These are phyloP conservation scores for Pirum gemmata DNA, from an alignment of 78 protist species.

Conservation along the genomic window DNA sequence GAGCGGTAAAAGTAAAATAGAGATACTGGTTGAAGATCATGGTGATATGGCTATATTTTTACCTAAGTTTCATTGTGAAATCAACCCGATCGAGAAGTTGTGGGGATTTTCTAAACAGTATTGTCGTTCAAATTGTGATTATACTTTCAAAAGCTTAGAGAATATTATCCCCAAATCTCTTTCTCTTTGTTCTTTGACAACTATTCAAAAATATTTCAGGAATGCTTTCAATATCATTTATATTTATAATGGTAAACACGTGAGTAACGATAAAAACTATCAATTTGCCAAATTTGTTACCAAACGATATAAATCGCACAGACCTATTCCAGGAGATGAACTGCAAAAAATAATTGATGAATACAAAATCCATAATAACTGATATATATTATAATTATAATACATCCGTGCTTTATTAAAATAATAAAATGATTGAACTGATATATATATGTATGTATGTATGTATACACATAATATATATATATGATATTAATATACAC, in stretches of 20 bases:
- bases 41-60: neutral
- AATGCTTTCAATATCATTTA: neutral
- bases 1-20: neutral
- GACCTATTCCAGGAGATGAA: neutral
- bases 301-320: neutral
- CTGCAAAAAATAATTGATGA: neutral
- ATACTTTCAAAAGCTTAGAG: neutral
- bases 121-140: neutral
- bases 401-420: too few species aligned
- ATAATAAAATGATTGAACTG: too few species aligned
- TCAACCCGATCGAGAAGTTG: neutral
- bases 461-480: too few species aligned
- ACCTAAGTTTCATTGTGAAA: neutral
- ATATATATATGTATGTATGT: too few species aligned
- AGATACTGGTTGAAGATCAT: too few species aligned
- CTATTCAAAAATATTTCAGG: neutral
- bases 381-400: too few species aligned
- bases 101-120: neutral
- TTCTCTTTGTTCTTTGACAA: neutral
- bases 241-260: neutral
- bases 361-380: neutral
- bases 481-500: too few species aligned
- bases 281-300: neutral
- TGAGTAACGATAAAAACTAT: neutral
- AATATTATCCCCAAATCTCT: neutral